Evolutionary conservation across 345 rosid genomes (phyloP).

Genomic region (Capsella bursapastoris): DNA sequence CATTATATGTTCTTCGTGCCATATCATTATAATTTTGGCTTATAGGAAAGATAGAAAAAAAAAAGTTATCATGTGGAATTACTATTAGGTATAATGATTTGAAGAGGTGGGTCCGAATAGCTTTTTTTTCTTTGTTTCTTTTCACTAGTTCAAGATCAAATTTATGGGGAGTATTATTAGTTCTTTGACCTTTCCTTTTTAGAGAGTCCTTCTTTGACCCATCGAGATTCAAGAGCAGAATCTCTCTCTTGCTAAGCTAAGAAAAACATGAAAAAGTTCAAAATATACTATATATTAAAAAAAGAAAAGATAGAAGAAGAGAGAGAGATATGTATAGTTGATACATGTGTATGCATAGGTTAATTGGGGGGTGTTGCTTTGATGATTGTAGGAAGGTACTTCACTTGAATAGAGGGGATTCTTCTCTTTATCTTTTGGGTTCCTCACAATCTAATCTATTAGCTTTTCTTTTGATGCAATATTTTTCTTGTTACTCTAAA

Average conservation of each 20-base stretch:
- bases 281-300: background rate
- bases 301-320: background rate
- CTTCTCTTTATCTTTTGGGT: conserved; percentile 48
- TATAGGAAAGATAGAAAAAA: background rate
- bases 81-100: conserved; percentile 46
- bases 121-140: conserved; percentile 50
- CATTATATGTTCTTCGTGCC: conserved; percentile 20
- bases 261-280: conserved; percentile 16
- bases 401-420: conserved; percentile 44
- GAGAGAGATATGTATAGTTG: background rate
- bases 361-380: conserved; percentile 36
- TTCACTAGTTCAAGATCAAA: conserved; percentile 48
- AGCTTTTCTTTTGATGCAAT: conserved; percentile 48
- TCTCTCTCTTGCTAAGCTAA: conserved; percentile 44
- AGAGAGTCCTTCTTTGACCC: conserved; percentile 48
- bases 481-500: conserved; percentile 47
- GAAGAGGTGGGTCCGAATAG: conserved; percentile 46
- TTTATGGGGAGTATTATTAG: conserved; percentile 51
- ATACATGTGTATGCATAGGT: conserved; percentile 35
- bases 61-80: conserved; percentile 32
- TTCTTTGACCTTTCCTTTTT: conserved; percentile 51
- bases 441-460: conserved; percentile 43
- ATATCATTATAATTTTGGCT: conserved; percentile 21
- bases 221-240: conserved; percentile 39
- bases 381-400: conserved; percentile 45